phyloP scores from a whole-genome alignment of 305 asterid genomes.

The Fraxinus ornus region DNA sequence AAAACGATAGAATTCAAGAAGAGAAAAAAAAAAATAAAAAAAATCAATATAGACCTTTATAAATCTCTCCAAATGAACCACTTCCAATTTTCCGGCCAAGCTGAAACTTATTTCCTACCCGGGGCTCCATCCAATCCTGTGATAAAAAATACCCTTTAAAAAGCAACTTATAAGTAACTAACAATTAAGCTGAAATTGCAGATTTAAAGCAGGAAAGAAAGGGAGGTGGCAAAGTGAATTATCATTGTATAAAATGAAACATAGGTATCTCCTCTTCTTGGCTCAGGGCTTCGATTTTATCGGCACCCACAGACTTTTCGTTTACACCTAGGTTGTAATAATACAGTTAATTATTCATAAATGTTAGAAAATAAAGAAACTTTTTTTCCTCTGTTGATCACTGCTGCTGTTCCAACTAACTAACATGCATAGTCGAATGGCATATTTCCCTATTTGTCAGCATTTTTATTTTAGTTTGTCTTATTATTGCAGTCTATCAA shows the following conservation, averaged over 20 bases:
- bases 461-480: not conserved
- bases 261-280: not conserved
- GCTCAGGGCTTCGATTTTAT: not conserved
- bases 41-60: conserved; percentile 44
- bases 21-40: not conserved
- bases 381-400: not conserved
- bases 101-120: conserved; percentile 81
- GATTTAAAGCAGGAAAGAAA: not conserved
- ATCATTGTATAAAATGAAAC: not conserved
- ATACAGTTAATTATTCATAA: not conserved
- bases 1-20: conserved; percentile 6
- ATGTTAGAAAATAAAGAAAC: not conserved
- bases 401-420: not conserved
- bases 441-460: not conserved
- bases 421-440: not conserved
- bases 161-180: not conserved
- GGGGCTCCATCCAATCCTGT: conserved; percentile 66
- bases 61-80: conserved; percentile 94
- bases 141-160: not conserved
- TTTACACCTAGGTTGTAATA: not conserved
- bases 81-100: conserved; percentile 90
- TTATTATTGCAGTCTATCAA: not conserved
- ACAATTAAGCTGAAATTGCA: not conserved
- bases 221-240: not conserved
- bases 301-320: not conserved